Evolutionary conservation across 2,329 filamentous ascomycete species (phyloP), one percentile per base, ranked within the genome.

Genomic region (Plenodomus tracheiphilus): DNA sequence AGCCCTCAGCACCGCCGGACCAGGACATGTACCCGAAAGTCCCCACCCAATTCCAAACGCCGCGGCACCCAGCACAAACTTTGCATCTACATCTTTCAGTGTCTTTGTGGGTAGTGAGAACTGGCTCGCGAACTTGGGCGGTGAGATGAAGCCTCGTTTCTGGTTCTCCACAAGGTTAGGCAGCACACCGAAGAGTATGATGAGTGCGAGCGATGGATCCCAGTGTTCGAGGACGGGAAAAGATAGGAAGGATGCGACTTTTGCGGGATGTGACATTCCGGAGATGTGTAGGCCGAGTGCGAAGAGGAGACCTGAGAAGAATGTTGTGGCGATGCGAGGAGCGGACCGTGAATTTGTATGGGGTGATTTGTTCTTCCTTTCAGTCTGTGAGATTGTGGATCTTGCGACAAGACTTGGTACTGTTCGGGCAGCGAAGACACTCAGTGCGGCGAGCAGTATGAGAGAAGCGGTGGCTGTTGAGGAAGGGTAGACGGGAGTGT

Each of bases 1-100:
- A 18, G 74, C 62, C 38, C 78, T 74, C 56, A 81, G 49, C 15
- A 80, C 63, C 0, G 76, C 79, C 8, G 80, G 78, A 0, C 80
- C 80, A 10, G 80, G 80, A 61, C 80, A 82, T 1, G 77, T 74
- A 1, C 80, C 80, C 11, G 66, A 70, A 50, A 80, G 54, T 0
- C 80, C 80, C 79, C 79, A 82, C 0, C 75, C 78, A 20, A 80
- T 43, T 0, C 80, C 80, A 62, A 81, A 82, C 1, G 70, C 68
- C 17, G 66, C 69, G 2, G 77, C 74, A 2, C 80, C 80, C 2
- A 69, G 58, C 11, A 81, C 54, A 56, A 82, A 79, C 34, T 69
- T 74, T 68, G 68, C 74, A 57, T 81, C 76, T 11, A 79, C 75
- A 54, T 80, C 78, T 16, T 69, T 69, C 13, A 77, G 61, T 0